These are phyloP conservation scores for Populus trichocarpa DNA, from an alignment of 441 rosid species.

Conservation along the genomic window DNA sequence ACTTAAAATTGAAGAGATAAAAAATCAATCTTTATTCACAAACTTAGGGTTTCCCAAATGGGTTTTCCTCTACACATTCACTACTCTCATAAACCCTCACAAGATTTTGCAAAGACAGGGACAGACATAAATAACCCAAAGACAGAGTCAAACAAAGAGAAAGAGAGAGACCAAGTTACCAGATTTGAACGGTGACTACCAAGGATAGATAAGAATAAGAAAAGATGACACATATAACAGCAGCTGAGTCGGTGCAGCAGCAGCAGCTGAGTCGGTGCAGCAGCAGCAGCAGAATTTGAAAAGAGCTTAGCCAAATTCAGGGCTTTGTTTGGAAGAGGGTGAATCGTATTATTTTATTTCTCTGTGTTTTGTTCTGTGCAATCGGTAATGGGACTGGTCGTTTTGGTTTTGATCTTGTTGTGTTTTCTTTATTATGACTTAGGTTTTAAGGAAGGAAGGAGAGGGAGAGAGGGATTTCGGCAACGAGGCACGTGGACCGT, in stretches of 20 bases:
- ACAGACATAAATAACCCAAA: neutral
- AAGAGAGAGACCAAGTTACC: conserved; percentile 18
- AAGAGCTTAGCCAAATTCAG: conserved; percentile 18
- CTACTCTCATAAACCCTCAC: conserved; percentile 15
- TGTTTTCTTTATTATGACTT: too few relatives aligned
- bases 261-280: conserved; percentile 19
- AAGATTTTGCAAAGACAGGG: neutral
- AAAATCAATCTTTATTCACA: conserved; percentile 11
- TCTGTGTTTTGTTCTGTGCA: too few relatives aligned
- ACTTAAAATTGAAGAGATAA: conserved; percentile 1
- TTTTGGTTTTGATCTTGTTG: too few relatives aligned
- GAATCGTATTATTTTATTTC: conserved; percentile 4
- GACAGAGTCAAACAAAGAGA: neutral
- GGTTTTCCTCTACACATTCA: conserved; percentile 8
- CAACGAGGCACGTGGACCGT: too few relatives aligned
- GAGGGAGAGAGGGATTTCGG: too few relatives aligned
- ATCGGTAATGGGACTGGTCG: too few relatives aligned
- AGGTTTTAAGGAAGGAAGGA: too few relatives aligned
- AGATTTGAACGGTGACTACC: conserved; percentile 19
- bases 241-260: conserved; percentile 4
- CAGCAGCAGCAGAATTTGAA: neutral
- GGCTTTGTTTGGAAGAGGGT: neutral
- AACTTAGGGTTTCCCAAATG: conserved; percentile 17
- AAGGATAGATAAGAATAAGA: neutral
- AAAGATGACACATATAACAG: neutral